phyloP scores from a whole-genome alignment of 2,329 filamentous ascomycete genomes.

The Cadophora sp. region DNA sequence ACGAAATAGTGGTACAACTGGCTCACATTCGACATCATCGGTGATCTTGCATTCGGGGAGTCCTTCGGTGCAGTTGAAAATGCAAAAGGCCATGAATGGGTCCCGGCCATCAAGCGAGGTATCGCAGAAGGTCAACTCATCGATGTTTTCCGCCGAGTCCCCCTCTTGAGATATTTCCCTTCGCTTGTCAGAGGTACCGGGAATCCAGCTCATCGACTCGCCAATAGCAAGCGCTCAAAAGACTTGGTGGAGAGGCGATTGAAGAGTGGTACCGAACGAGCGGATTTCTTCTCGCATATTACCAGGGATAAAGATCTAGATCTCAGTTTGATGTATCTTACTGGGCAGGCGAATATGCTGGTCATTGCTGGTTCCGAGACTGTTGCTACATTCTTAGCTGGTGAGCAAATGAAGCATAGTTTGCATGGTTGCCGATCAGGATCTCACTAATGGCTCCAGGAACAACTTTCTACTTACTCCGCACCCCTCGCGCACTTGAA shows the following conservation, averaged over 20 bases:
- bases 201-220: background rate
- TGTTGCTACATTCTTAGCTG: background rate
- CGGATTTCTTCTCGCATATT: conserved; percentile 7
- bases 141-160: background rate
- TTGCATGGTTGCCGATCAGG: too few relatives aligned
- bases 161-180: conserved; percentile 7
- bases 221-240: background rate
- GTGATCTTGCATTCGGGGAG: conserved; percentile 17
- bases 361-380: conserved; percentile 6
- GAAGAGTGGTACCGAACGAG: background rate
- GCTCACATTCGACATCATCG: conserved; percentile 16
- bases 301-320: background rate
- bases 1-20: background rate
- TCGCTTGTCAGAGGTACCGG: background rate
- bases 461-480: conserved; percentile 1
- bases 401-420: background rate
- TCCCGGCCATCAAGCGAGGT: background rate
- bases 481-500: background rate
- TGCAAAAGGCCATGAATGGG: conserved; percentile 3
- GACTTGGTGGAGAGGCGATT: background rate
- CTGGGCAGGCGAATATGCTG: background rate
- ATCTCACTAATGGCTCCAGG: background rate
- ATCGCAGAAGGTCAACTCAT: background rate
- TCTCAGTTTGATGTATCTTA: background rate
- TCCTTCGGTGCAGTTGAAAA: conserved; percentile 12